Base-by-base conservation (phyloP, 2,329 filamentous ascomycete species). In the Metarhizium rileyi region DNA sequence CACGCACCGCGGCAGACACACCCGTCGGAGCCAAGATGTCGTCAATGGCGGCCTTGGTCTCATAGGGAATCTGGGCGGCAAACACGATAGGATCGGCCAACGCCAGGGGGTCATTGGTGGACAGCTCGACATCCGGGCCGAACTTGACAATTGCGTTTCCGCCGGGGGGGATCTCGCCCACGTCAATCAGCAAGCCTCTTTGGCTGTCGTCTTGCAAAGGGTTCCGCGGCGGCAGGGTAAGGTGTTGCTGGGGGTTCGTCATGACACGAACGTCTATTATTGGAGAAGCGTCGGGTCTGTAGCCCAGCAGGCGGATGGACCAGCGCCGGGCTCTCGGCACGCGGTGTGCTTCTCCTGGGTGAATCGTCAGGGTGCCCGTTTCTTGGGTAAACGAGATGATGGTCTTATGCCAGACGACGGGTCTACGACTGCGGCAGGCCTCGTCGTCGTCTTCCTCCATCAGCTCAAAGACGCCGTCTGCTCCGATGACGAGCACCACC, bases 401-500 rank as follows among this genome's bases (percentile, higher is more conserved):
- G 22, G 54, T 52, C 43, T 25, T 50, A 28, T 42, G 10, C 54
- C 52, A 55, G 5, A 48, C 30, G 9, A 46, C 40, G 23, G 40
- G 26, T n/a, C 18, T 43, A 30, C 33, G 16, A 9, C 14, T 27
- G n/a, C 35, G 9, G 6, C 23, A n/a, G 30, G 6, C 33, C 16
- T 44, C 48, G 5, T 54, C 50, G 2, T 38, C 46, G 5, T 49
- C 44, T 27, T 54, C 54, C 44, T 56, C 54, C 38, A 53, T 26
- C 7, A 56, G 22, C 10, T 52, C 50, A 48, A 77, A 76, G 0
- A 63, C 52, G 1, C 71, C 77, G 52, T 81, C 71, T 9, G 61
- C 58, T 5, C 74, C 74, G 3, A 74, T 64, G 0, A 73, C 67
- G 1, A 76, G 63, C 0, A 78, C 59, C 26, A 81, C 60, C 52